Percentiles rank a stretch among this genome's conserved stretches.
Conservation (phyloP, 805 yeast genomes). For the Jamesozyma rosinii region DNA sequence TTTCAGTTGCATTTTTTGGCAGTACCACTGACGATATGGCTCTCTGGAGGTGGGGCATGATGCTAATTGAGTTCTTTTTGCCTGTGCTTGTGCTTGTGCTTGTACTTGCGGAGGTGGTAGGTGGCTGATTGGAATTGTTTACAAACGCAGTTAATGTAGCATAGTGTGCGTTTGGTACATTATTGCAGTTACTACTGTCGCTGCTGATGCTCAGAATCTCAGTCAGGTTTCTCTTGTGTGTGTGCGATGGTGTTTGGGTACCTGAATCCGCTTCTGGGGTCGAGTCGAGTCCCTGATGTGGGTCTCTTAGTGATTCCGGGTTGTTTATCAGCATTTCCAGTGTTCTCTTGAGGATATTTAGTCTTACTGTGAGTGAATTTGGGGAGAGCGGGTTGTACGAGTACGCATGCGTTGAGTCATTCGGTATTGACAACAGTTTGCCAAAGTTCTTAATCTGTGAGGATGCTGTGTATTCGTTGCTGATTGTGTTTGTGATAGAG, state of each 20-base stretch:
- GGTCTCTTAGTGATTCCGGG: slow-evolving; percentile 32
- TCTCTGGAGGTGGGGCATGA: slow-evolving; percentile 1
- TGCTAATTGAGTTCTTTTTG: not conserved
- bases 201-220: not conserved
- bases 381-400: slow-evolving; percentile 76
- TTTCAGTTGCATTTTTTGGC: not conserved
- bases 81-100: not conserved
- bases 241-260: not conserved
- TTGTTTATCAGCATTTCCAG: slow-evolving; percentile 59
- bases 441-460: slow-evolving; percentile 1
- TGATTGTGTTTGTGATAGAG: no score
- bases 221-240: slow-evolving; percentile 5
- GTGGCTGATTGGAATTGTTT: slow-evolving; percentile 5
- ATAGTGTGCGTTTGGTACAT: not conserved
- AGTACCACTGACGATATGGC: not conserved
- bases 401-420: slow-evolving; percentile 71
- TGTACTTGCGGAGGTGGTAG: not conserved
- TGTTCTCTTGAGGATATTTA: slow-evolving; percentile 64
- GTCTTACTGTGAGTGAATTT: slow-evolving; percentile 62
- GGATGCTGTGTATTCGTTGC: no score
- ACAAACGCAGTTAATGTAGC: slow-evolving; percentile 24
- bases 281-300: slow-evolving; percentile 1
- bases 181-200: not conserved
- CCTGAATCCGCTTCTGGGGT: not conserved
- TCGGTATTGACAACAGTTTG: slow-evolving; percentile 54